These are phyloP conservation scores for Alisma plantagoaquatica DNA, from an alignment of 106 monocot species.

Conservation along the genomic window DNA sequence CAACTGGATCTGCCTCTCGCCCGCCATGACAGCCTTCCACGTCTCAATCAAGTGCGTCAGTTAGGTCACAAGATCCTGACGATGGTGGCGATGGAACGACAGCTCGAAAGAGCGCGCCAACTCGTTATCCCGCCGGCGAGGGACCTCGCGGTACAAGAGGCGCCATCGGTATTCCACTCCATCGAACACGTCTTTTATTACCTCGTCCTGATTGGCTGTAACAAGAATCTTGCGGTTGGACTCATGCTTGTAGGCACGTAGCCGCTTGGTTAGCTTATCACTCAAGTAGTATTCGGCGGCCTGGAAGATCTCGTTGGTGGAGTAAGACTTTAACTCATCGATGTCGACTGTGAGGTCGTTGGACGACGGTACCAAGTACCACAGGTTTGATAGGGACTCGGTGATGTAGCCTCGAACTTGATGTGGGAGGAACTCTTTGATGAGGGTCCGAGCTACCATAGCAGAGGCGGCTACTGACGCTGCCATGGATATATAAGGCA, in stretches of 20 bases:
- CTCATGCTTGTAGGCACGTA: conserved; percentile 10
- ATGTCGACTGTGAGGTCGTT: conserved; percentile 15
- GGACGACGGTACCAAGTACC: conserved; percentile 13
- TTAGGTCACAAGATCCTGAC: conserved; percentile 5
- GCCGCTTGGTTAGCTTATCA: conserved; percentile 6
- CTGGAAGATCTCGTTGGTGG: conserved; percentile 19
- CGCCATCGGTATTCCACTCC: conserved; percentile 21
- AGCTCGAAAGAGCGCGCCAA: conserved; percentile 8
- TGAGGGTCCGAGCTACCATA: conserved; percentile 5
- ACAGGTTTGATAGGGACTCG: neutral
- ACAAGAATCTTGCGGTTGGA: conserved; percentile 4
- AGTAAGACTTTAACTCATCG: conserved; percentile 12
- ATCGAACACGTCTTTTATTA: conserved; percentile 21
- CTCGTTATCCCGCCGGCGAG: neutral
- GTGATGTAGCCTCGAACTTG: conserved; percentile 8
- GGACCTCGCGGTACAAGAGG: neutral
- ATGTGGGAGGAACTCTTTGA: conserved; percentile 19
- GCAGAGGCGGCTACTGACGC: too few relatives aligned
- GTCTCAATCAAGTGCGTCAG: conserved; percentile 10
- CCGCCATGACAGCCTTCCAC: conserved; percentile 4
- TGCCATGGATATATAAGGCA: too few relatives aligned
- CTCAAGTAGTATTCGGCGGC: conserved; percentile 13
- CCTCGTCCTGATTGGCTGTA: conserved; percentile 16
- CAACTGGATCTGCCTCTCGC: conserved; percentile 12
- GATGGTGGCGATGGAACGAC: conserved; percentile 21